Percentiles rank a stretch among this genome's conserved stretches.
phyloP scores from a whole-genome alignment of 2,329 filamentous ascomycete species.

The Sarocladium brachiariae region DNA sequence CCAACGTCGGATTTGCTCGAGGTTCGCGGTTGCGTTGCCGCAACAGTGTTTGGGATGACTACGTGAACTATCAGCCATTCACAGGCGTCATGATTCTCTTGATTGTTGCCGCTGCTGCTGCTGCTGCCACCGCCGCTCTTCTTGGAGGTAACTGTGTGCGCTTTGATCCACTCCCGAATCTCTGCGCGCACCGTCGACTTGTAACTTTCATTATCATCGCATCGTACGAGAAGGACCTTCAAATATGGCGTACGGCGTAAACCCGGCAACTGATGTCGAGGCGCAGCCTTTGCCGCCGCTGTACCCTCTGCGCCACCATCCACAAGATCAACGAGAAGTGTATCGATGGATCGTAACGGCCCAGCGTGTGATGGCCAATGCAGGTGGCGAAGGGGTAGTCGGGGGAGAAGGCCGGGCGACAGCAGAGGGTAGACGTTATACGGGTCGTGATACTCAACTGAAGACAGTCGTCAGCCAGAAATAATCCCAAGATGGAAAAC shows the following conservation, averaged over 20 bases:
- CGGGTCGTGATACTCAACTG: conserved; percentile 95
- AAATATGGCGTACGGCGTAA: conserved; percentile 89
- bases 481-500: too few species aligned
- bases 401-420: conserved; percentile 66
- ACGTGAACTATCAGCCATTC: conserved; percentile 95
- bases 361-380: conserved; percentile 96
- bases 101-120: too few species aligned
- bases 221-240: conserved; percentile 81
- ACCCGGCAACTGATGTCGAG: conserved; percentile 92
- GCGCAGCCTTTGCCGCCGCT: conserved; percentile 29
- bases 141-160: conserved; percentile 54
- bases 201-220: conserved; percentile 94
- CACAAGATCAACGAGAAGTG: conserved; percentile 84
- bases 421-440: conserved; percentile 80
- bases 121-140: too few species aligned
- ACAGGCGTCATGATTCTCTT: conserved; percentile 92
- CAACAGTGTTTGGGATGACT: conserved; percentile 77
- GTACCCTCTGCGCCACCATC: conserved; percentile 42
- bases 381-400: conserved; percentile 81
- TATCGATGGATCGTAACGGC: conserved; percentile 86
- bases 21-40: conserved; percentile 68
- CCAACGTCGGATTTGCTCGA: conserved; percentile 49
- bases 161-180: conserved; percentile 86
- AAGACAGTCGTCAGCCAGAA: not conserved
- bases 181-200: conserved; percentile 71